These are phyloP conservation scores for Leucocoprinus leucothites DNA, from an alignment of 768 basidiomycete species.

Conservation along the genomic window DNA sequence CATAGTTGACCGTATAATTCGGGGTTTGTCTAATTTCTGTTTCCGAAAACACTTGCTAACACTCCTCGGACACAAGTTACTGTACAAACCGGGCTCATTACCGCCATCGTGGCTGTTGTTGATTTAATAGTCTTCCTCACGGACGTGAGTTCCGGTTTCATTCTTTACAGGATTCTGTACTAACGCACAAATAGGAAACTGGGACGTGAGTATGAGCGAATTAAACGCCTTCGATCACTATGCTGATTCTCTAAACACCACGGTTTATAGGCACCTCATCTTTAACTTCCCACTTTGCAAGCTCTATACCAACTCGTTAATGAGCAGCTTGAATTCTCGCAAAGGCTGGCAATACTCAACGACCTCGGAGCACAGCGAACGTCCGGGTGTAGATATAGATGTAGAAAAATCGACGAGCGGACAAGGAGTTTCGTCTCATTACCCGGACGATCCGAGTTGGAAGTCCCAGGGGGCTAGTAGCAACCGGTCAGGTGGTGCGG, in stretches of 20 bases:
- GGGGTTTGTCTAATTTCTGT: constrained; percentile 13
- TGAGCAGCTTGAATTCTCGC: constrained; percentile 35
- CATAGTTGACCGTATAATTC: constrained; percentile 22
- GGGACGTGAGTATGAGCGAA: constrained; percentile 14
- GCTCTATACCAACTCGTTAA: constrained; percentile 37
- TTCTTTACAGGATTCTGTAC: neutral
- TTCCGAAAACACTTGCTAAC: neutral
- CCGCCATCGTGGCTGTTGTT: constrained; percentile 18
- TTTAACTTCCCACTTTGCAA: constrained; percentile 38
- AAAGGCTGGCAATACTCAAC: constrained; percentile 25
- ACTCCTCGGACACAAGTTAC: constrained; percentile 14
- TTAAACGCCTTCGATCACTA: neutral
- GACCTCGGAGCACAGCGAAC: neutral
- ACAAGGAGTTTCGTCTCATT: neutral
- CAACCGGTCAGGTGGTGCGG: neutral
- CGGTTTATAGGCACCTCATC: constrained; percentile 27
- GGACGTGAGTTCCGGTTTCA: constrained; percentile 17
- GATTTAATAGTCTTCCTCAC: constrained; percentile 20
- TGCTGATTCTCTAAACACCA: neutral
- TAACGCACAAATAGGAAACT: constrained; percentile 3
- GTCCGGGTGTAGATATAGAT: constrained; percentile 4
- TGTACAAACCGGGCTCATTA: constrained; percentile 22
- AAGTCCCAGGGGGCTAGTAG: neutral
- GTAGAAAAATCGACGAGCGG: neutral
- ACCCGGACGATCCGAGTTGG: neutral